Percentiles rank a stretch among this genome's conserved stretches.
These are phyloP conservation scores for Trypanosoma cruzi DNA, from an alignment of 208 protist genomes.

Conservation along the genomic window DNA sequence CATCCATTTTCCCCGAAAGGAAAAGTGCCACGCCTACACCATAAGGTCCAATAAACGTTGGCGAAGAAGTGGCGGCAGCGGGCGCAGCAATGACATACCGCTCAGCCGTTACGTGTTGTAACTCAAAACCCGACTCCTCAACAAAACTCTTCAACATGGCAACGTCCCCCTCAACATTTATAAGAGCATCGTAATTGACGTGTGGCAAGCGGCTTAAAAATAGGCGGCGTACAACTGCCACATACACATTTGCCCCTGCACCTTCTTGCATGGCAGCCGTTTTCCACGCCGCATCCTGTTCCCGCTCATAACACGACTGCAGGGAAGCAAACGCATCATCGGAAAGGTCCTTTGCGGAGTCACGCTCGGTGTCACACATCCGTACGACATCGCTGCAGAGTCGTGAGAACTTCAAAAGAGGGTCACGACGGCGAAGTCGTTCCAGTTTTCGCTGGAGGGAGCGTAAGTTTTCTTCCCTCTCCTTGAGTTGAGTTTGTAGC, in stretches of 20 bases:
- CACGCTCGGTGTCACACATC: slow-evolving; percentile 33
- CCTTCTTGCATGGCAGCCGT: slow-evolving; percentile 29
- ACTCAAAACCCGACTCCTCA: slow-evolving; percentile 33
- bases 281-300: slow-evolving; percentile 59
- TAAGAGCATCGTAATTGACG: slow-evolving; percentile 66
- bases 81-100: slow-evolving; percentile 40
- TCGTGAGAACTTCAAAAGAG: slow-evolving; percentile 82
- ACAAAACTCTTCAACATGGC: slow-evolving; percentile 21
- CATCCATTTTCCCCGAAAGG: slow-evolving; percentile 23
- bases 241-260: slow-evolving; percentile 52
- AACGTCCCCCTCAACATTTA: slow-evolving; percentile 48
- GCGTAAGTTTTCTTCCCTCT: slow-evolving; percentile 61
- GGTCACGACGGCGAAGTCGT: slow-evolving; percentile 74
- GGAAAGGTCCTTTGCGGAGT: slow-evolving; percentile 34
- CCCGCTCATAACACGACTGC: slow-evolving; percentile 38
- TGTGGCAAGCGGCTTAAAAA: slow-evolving; percentile 51
- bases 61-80: slow-evolving; percentile 10
- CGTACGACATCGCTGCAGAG: slow-evolving; percentile 75
- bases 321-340: slow-evolving; percentile 63
- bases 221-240: slow-evolving; percentile 56
- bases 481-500: slow-evolving; percentile 58
- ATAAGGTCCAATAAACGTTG: slow-evolving; percentile 46
- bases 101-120: slow-evolving; percentile 25
- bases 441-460: slow-evolving; percentile 87
- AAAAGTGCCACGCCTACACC: slow-evolving; percentile 48